Evolutionary conservation across 345 rosid genomes (phyloP).

Genomic region (Brassica cretica): DNA sequence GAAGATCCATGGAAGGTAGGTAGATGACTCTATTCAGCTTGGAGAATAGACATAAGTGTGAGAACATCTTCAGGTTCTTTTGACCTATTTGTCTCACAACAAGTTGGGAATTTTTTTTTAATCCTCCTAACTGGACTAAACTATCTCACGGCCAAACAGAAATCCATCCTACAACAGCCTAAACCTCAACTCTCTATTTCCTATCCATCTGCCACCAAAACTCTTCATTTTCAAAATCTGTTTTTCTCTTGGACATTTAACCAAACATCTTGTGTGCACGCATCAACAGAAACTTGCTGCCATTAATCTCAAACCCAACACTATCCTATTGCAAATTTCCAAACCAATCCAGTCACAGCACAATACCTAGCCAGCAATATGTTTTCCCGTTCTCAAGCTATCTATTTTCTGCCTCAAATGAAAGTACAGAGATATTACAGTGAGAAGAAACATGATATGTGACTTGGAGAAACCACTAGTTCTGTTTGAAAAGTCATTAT

Average conservation of each 20-base stretch:
- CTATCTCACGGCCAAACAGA: neutral
- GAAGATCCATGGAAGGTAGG: neutral
- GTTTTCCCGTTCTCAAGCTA: too few relatives aligned
- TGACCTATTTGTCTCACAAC: neutral
- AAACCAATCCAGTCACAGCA: too few relatives aligned
- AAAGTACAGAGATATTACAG: too few relatives aligned
- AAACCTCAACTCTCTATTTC: neutral
- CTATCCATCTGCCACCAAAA: neutral
- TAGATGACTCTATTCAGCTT: neutral
- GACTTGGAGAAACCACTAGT: too few relatives aligned
- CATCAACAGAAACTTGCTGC: neutral
- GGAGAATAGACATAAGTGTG: neutral
- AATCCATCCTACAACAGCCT: neutral
- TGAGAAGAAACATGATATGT: too few relatives aligned
- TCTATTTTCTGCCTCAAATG: too few relatives aligned
- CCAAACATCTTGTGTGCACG: neutral
- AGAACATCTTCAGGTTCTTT: neutral
- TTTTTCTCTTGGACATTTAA: neutral
- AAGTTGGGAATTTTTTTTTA: neutral
- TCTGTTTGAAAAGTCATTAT: too few relatives aligned
- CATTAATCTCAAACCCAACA: neutral
- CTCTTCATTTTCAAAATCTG: neutral
- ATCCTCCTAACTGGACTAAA: neutral
- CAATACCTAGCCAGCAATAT: too few relatives aligned
- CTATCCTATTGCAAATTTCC: neutral